Evolutionary conservation across 306 rosid species (phyloP), one percentile per base, ranked within the genome.

Genomic region (Prunus davidiana): DNA sequence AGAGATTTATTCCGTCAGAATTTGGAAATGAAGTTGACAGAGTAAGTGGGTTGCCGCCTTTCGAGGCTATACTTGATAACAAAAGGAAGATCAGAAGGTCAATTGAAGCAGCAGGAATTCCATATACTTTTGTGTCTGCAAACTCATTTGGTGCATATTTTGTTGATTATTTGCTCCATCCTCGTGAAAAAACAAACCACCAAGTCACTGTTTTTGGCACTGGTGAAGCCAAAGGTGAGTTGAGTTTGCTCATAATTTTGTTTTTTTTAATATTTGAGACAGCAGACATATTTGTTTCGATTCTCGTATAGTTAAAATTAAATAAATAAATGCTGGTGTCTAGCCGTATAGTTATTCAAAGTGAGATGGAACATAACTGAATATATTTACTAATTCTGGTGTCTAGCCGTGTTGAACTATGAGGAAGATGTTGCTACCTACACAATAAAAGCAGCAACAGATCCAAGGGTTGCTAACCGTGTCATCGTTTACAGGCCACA

Each of bases 1-100:
- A 87, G 88, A 84, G 88, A 74, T 84, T 87, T 80, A 41, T 84
- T 47, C 90, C 87, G 0, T 73, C 87, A 7, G 90, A 87, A 62
- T 83, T 54, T 60, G 86, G 87, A 55, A 84, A 72, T 22, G 88
- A 84, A 69, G 82, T 30, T 3, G 84, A 79, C 15, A 84, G 88
- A 54, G 81, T 27, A 51, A 82, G 56, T 5, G 86, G 66, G 9
- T 74, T 87, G 67, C 81, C 83, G 4, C 82, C 90, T 0, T 84
- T 82, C 18, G 88, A 87, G 70, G 79, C 81, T 6, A 0, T 82
- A 64, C 85, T 79, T 19, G 88, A 16, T 13, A 84, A 74, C 41
- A 84, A 57, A 66, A 87, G 90, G 75, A 80, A 62, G 66, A 80
- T 87, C 14, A 82, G 90, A 72, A 82, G 88, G 60, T 88, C 88